Evolutionary conservation across 306 rosid genomes (phyloP).

Genomic region (Potentilla sterilis): DNA sequence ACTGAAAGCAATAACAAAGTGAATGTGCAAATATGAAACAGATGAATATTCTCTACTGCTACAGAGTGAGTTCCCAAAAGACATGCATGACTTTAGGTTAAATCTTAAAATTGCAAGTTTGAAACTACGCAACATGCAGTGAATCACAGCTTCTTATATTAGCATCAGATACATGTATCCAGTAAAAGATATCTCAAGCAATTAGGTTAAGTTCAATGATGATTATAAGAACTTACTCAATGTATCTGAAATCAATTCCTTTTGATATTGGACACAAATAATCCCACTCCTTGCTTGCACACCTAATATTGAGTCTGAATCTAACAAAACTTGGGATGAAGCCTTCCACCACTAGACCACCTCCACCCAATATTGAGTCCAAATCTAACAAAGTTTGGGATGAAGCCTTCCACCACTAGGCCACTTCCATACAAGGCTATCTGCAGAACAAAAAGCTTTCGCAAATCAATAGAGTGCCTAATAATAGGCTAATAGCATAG

Average conservation of each 20-base stretch:
- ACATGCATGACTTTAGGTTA: neutral
- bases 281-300: neutral
- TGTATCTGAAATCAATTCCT: neutral
- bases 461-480: neutral
- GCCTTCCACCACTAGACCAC: too few species aligned
- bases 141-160: neutral
- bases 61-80: neutral
- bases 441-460: constrained; percentile 15
- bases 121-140: neutral
- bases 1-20: too few species aligned
- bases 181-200: too few species aligned
- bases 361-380: neutral
- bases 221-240: neutral
- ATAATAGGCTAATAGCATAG: too few species aligned
- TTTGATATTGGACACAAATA: neutral
- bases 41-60: neutral
- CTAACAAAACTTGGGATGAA: too few species aligned
- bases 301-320: too few species aligned
- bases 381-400: constrained; percentile 19
- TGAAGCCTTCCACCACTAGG: constrained; percentile 10
- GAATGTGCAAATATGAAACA: too few species aligned
- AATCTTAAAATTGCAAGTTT: neutral
- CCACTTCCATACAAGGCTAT: neutral
- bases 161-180: too few species aligned
- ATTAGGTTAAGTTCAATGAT: too few species aligned